phyloP scores from a whole-genome alignment of 1,139 yeast species.

The Tardiomyces depauwii region DNA sequence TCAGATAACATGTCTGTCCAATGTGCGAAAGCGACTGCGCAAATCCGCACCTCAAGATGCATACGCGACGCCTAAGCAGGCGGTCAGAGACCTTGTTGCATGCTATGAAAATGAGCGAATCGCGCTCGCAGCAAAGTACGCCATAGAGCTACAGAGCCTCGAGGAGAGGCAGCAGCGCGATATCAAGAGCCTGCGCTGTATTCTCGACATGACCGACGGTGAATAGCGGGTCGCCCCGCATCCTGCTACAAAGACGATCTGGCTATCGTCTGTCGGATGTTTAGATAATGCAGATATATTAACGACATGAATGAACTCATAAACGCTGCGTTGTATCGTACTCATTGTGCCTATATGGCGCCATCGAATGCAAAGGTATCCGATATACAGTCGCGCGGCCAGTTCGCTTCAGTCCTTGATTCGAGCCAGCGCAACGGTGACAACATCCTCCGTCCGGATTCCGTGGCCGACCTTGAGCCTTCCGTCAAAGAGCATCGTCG shows the following conservation, averaged over 20 bases:
- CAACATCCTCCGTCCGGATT: conserved; percentile 59
- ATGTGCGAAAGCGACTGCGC: not conserved
- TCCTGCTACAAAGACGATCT: too few species aligned
- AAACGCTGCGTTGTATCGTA: too few species aligned
- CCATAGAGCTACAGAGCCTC: not conserved
- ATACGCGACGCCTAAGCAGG: not conserved
- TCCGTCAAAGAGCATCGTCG: conserved; percentile 61
- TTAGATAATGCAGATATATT: too few species aligned
- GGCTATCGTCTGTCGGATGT: too few species aligned
- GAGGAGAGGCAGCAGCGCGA: not conserved
- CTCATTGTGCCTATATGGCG: too few species aligned
- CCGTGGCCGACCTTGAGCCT: conserved; percentile 43
- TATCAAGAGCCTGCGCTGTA: not conserved
- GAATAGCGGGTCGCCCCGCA: not conserved
- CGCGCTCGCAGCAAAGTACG: not conserved
- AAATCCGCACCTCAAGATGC: not conserved
- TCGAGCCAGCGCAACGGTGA: conserved; percentile 49
- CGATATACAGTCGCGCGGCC: too few species aligned
- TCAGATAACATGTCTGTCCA: not conserved
- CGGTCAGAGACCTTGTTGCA: not conserved
- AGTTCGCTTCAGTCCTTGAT: conserved; percentile 8
- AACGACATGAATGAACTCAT: too few species aligned
- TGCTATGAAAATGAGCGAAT: not conserved
- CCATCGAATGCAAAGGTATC: too few species aligned
- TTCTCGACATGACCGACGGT: not conserved